Percentiles rank a stretch among this genome's conserved stretches.
phyloP scores from a whole-genome alignment of 768 basidiomycete genomes.

The Mycena galopus region DNA sequence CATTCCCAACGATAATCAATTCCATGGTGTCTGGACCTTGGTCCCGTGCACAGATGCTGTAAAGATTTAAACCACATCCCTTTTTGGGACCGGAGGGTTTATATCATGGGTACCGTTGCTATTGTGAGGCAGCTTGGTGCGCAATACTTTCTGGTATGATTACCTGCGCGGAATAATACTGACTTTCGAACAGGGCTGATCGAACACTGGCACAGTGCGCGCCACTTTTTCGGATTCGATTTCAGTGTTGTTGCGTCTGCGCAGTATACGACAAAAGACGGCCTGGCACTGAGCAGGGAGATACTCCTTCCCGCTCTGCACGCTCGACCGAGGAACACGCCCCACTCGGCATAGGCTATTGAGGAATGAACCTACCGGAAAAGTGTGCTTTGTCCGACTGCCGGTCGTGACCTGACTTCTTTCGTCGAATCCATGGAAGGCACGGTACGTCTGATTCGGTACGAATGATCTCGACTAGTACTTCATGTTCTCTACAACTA shows the following conservation, averaged over 20 bases:
- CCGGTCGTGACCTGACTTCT: slow-evolving; percentile 21
- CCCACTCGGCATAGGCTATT: slow-evolving; percentile 11
- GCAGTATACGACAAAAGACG: slow-evolving; percentile 30
- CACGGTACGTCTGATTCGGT: too few species aligned
- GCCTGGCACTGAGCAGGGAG: slow-evolving; percentile 21
- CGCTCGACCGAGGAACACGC: slow-evolving; percentile 19
- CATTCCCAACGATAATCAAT: too few species aligned
- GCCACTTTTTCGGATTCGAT: slow-evolving; percentile 37
- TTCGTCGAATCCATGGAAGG: slow-evolving; percentile 25
- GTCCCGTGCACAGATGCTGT: too few species aligned
- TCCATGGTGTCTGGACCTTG: too few species aligned
- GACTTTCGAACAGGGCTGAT: slow-evolving; percentile 36
- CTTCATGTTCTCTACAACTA: too few species aligned
- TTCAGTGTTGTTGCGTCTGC: slow-evolving; percentile 40
- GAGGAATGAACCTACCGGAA: slow-evolving; percentile 10
- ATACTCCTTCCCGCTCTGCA: slow-evolving; percentile 24
- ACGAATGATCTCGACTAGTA: too few species aligned
- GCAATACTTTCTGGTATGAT: too few species aligned
- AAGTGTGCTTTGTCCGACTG: slow-evolving; percentile 1
- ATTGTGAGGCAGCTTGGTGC: too few species aligned
- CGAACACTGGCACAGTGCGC: slow-evolving; percentile 41
- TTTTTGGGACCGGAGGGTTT: too few species aligned
- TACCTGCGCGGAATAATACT: too few species aligned
- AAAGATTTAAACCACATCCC: too few species aligned
- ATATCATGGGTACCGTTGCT: too few species aligned